Percentiles rank a stretch among this genome's conserved stretches.
Conservation (phyloP, 495 filamentous ascomycete genomes). For the Annulohypoxylon moriforme region DNA sequence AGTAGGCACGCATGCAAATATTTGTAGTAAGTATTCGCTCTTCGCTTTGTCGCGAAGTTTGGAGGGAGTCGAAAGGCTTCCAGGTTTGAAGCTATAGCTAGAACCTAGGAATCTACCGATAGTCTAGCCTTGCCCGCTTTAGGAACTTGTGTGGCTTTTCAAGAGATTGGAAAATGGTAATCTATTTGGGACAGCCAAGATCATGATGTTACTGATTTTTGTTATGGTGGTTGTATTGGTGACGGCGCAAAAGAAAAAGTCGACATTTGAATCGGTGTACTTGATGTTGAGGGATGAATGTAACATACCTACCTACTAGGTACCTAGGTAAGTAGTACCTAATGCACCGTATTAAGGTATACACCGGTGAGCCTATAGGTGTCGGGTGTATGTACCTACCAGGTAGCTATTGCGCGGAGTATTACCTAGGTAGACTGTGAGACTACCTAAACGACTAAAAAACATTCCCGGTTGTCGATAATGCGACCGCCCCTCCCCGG, state of each 20-base stretch:
- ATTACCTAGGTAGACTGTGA: not conserved
- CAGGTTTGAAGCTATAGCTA: conserved; percentile 19
- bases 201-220: conserved; percentile 19
- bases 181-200: conserved; percentile 6
- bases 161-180: conserved; percentile 1
- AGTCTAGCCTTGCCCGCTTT: conserved; percentile 19
- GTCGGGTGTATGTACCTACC: not conserved
- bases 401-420: not conserved
- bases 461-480: conserved; percentile 33
- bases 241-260: not conserved
- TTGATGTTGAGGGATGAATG: not conserved
- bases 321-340: not conserved
- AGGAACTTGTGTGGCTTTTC: conserved; percentile 7
- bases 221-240: not conserved
- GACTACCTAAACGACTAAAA: too few relatives aligned
- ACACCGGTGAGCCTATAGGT: not conserved
- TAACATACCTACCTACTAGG: not conserved
- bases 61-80: conserved; percentile 4
- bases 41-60: conserved; percentile 9
- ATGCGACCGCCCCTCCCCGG: conserved; percentile 23
- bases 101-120: not conserved
- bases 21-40: conserved; percentile 1
- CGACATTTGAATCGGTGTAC: not conserved
- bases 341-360: not conserved
- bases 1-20: not conserved